These are phyloP conservation scores for Solanum sitiens DNA, from an alignment of 257 asterid genomes.

Conservation along the genomic window DNA sequence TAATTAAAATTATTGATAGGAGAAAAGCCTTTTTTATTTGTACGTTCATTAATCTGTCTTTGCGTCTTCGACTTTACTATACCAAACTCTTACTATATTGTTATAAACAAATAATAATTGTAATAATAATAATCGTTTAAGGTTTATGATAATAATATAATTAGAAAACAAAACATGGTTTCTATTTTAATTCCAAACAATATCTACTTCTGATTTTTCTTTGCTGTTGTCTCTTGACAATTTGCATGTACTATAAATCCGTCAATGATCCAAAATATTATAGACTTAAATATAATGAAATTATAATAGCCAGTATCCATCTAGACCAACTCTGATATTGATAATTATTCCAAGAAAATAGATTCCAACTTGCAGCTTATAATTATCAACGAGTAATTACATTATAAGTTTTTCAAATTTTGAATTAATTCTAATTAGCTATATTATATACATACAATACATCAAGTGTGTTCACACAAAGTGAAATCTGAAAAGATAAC, in stretches of 20 bases:
- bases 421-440: neutral
- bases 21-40: neutral
- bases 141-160: neutral
- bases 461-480: neutral
- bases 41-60: neutral
- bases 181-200: neutral
- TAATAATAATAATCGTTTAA: neutral
- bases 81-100: neutral
- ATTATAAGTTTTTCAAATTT: neutral
- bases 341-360: neutral
- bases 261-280: neutral
- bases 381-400: neutral
- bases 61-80: neutral
- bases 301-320: neutral
- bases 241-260: neutral
- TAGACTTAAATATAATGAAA: neutral
- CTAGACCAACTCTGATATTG: neutral
- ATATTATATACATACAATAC: neutral
- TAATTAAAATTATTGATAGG: neutral
- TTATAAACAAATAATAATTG: neutral
- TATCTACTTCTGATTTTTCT: neutral
- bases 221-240: neutral
- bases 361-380: neutral
- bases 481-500: no score
- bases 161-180: neutral